A percentile compares a stretch with the other conserved stretches of the same genome.
These are phyloP conservation scores for Poa annua DNA, from an alignment of 176 grass and related monocot genomes.

Conservation along the genomic window DNA sequence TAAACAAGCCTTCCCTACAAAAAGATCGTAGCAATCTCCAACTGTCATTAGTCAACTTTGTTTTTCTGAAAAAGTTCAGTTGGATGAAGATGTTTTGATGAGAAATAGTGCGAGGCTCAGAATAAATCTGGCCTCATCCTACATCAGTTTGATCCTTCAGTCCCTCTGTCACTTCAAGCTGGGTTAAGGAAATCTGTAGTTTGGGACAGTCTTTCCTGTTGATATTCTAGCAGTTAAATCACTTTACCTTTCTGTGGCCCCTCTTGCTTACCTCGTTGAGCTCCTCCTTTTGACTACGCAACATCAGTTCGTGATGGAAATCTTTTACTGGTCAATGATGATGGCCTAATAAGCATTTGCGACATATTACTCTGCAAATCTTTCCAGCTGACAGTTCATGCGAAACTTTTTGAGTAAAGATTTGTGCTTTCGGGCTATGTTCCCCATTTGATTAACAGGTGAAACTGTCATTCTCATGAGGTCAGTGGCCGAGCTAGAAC, in stretches of 20 bases:
- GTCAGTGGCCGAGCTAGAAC: background rate
- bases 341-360: background rate
- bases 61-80: background rate
- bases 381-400: background rate
- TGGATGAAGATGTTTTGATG: background rate
- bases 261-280: background rate
- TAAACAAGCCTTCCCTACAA: background rate
- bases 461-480: conserved; percentile 20
- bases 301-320: background rate
- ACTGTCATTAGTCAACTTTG: background rate
- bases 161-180: background rate
- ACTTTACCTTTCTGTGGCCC: conserved; percentile 16
- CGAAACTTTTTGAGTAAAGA: background rate
- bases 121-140: background rate
- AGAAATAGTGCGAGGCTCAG: background rate
- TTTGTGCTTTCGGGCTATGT: conserved; percentile 15
- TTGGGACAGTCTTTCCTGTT: background rate
- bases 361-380: background rate
- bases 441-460: conserved; percentile 13
- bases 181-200: background rate
- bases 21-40: background rate
- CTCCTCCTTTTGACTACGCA: background rate
- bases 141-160: background rate
- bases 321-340: background rate
- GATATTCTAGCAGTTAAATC: conserved; percentile 7